Evolutionary conservation across 2,329 filamentous ascomycete species (phyloP), one percentile per base, ranked within the genome.

Genomic region (Nemania sp.): DNA sequence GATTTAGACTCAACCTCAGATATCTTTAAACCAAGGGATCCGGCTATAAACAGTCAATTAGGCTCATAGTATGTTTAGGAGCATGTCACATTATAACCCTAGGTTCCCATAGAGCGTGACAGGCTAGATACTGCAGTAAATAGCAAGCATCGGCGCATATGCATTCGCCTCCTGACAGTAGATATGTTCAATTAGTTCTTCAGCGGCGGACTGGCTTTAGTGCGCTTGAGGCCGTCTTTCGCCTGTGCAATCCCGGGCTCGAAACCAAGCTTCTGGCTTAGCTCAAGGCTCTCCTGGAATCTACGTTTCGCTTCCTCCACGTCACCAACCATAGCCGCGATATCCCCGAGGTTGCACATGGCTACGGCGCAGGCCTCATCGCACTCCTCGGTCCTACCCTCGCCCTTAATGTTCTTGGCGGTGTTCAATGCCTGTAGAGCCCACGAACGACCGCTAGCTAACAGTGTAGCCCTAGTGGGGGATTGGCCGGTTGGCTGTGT

Each of bases 321-420:
- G 73, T 92, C 86, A 1, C 91, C 90, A 67, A 90, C 81, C 87
- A 96, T 90, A 72, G 92, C 89, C 0, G 92, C 91, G 73, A 98
- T 90, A 74, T 97, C 92, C 26, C 90, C 95, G 61, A 97, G 87
- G 77, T 97, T 97, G 79, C 93, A 92, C n/a, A 92, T 89, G 7
- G 94, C 92, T 5, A 91, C 92, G 2, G 91, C 92, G 76, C 94
- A 98, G 1, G 91, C 93, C 64, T 91, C 80, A 77, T 97, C 93
- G 76, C 95, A 98, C 76, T 97, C 93, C 57, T 90, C 85, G 2
- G 89, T 92, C 47, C 93, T 85, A 3, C 88, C 82, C 0, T 92
- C 88, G 3, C 90, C 87, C 63, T 85, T 80, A 49, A 97, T 90
- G 29, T 88, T 86, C 7, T 84, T 84, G 1, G 90, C 89, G 64